phyloP scores from a whole-genome alignment of 1,284 basidiomycete species.

The Pascua guehoae region DNA sequence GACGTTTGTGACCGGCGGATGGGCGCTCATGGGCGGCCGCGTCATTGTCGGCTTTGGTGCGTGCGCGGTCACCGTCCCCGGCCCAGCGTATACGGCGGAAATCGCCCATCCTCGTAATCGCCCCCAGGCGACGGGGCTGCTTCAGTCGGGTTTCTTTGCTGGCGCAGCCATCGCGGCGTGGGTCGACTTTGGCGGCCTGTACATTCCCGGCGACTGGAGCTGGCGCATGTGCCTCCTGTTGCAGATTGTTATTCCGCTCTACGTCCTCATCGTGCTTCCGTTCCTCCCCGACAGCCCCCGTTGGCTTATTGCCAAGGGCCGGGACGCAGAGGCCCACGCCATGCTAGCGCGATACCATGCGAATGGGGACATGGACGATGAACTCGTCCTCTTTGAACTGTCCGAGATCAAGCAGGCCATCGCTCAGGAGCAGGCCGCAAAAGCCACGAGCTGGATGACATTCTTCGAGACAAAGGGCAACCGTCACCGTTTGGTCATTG shows the following conservation, averaged over 20 bases:
- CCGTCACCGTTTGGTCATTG: constrained; percentile 52
- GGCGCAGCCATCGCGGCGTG: constrained; percentile 15
- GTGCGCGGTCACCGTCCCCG: not conserved
- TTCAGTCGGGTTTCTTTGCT: constrained; percentile 6
- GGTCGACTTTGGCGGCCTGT: constrained; percentile 9
- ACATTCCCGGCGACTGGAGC: constrained; percentile 9
- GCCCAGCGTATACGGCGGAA: constrained; percentile 7
- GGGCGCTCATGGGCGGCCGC: constrained; percentile 5
- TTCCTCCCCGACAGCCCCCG: constrained; percentile 40
- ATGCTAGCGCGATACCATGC: constrained; percentile 52
- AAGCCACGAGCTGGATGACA: not conserved
- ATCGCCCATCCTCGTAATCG: constrained; percentile 10
- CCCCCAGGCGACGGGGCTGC: not conserved
- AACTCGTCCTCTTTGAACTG: constrained; percentile 46
- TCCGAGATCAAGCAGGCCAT: constrained; percentile 48
- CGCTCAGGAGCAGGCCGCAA: constrained; percentile 28
- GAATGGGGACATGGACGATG: constrained; percentile 41
- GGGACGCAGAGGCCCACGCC: constrained; percentile 27
- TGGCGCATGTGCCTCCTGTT: constrained; percentile 23
- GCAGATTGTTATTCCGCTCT: constrained; percentile 1
- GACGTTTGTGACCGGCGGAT: constrained; percentile 2
- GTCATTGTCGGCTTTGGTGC: constrained; percentile 6
- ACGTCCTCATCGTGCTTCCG: not conserved
- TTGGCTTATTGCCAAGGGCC: constrained; percentile 33
- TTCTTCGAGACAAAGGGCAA: constrained; percentile 40